phyloP scores from a whole-genome alignment of 1,284 basidiomycete genomes.

The Xerocomus subilludens region DNA sequence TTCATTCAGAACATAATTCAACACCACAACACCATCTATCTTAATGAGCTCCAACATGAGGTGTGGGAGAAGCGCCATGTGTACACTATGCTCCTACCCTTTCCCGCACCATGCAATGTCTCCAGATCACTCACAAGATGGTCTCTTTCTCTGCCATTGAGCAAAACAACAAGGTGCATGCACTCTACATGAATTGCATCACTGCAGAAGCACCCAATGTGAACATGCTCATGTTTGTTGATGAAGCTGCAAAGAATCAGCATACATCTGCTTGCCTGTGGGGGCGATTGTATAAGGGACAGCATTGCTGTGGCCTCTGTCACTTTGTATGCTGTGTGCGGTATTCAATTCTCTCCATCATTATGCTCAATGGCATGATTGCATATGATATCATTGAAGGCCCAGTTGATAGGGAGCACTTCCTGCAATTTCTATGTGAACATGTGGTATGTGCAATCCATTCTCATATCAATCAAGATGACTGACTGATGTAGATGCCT shows the following conservation, averaged over 20 bases:
- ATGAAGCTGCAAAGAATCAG: background rate
- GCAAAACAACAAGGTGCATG: too few relatives aligned
- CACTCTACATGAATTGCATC: too few relatives aligned
- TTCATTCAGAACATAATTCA: too few relatives aligned
- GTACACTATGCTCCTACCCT: too few relatives aligned
- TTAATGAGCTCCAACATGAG: too few relatives aligned
- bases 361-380: background rate
- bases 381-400: background rate
- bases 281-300: background rate
- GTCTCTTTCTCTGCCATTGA: too few relatives aligned
- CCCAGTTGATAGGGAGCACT: background rate
- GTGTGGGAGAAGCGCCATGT: too few relatives aligned
- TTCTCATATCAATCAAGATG: background rate
- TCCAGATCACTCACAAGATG: too few relatives aligned
- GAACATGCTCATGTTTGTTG: background rate
- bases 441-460: background rate
- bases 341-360: constrained; percentile 4
- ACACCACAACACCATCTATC: too few relatives aligned
- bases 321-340: background rate
- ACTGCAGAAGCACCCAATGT: too few relatives aligned
- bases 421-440: background rate
- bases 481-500: background rate
- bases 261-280: background rate
- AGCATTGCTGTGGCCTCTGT: background rate
- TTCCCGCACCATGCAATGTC: too few relatives aligned